A percentile compares a stretch with the other conserved stretches of the same genome.
These are phyloP conservation scores for Erythrophleum ivorense DNA, from an alignment of 331 rosid species.

Conservation along the genomic window DNA sequence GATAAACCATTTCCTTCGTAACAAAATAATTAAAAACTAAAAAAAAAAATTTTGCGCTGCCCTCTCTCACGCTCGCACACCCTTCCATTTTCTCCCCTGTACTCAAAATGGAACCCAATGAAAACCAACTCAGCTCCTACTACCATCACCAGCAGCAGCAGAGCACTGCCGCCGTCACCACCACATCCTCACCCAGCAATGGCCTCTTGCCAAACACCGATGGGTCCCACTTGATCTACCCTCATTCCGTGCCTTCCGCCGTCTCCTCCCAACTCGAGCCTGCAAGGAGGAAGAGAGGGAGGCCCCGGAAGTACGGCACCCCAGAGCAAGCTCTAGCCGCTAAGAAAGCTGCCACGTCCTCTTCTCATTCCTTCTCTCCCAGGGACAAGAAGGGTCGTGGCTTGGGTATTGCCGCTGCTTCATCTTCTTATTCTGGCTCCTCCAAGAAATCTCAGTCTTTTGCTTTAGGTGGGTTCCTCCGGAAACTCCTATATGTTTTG, in stretches of 20 bases:
- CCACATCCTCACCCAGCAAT: conserved; percentile 47
- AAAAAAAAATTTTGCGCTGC: conserved; percentile 43
- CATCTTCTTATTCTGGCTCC: conserved; percentile 39
- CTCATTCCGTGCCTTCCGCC: conserved; percentile 80
- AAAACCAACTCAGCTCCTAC: conserved; percentile 86
- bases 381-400: conserved; percentile 55
- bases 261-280: conserved; percentile 50
- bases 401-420: conserved; percentile 29
- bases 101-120: conserved; percentile 87
- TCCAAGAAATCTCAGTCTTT: conserved; percentile 67
- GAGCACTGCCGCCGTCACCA: conserved; percentile 29
- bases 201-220: conserved; percentile 44
- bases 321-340: conserved; percentile 94
- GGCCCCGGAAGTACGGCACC: conserved; percentile 88
- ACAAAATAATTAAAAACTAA: conserved; percentile 6
- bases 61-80: conserved; percentile 35
- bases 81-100: conserved; percentile 28
- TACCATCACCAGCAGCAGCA: conserved; percentile 58
- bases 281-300: conserved; percentile 81
- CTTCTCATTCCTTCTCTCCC: conserved; percentile 69
- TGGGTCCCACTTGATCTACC: conserved; percentile 66
- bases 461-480: conserved; percentile 55
- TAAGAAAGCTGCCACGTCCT: conserved; percentile 74
- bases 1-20: conserved; percentile 35
- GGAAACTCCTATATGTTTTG: neutral